These are phyloP conservation scores for Solanum gracilifrons DNA, from an alignment of 257 asterid species.

Conservation along the genomic window DNA sequence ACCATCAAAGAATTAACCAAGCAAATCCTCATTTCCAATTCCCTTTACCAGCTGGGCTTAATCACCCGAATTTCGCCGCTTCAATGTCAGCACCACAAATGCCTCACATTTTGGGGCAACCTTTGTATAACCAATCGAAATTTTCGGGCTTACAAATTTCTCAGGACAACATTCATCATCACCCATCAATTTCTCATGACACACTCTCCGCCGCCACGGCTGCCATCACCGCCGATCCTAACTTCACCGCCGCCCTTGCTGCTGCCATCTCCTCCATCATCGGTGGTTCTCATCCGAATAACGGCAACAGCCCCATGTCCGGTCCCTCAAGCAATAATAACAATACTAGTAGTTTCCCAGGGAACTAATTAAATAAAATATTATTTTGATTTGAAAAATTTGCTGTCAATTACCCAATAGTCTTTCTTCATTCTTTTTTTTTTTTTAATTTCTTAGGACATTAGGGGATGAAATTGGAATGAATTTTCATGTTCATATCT, in stretches of 20 bases:
- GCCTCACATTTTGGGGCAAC: constrained; percentile 46
- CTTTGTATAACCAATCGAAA: constrained; percentile 60
- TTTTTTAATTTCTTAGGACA: not conserved
- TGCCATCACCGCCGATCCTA: constrained; percentile 77
- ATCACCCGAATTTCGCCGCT: constrained; percentile 5
- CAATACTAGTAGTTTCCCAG: constrained; percentile 25
- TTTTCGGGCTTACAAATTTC: constrained; percentile 77
- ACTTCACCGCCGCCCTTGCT: constrained; percentile 81
- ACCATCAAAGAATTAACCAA: constrained; percentile 28
- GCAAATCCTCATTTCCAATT: constrained; percentile 30
- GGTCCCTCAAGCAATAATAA: constrained; percentile 11
- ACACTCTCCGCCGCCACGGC: constrained; percentile 74
- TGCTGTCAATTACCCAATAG: not conserved
- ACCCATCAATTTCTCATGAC: constrained; percentile 32
- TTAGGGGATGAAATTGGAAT: not conserved
- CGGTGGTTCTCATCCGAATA: constrained; percentile 40
- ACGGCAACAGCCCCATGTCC: constrained; percentile 7
- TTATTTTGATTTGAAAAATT: not conserved
- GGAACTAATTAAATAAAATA: constrained; percentile 15
- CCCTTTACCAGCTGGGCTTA: constrained; percentile 32
- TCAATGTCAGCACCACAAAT: constrained; percentile 11
- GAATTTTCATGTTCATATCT: not conserved
- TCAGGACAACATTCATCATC: not conserved
- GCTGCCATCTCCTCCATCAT: constrained; percentile 81
- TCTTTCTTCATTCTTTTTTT: not conserved